phyloP scores from a whole-genome alignment of 768 basidiomycete species.

The Suillus weaverae region DNA sequence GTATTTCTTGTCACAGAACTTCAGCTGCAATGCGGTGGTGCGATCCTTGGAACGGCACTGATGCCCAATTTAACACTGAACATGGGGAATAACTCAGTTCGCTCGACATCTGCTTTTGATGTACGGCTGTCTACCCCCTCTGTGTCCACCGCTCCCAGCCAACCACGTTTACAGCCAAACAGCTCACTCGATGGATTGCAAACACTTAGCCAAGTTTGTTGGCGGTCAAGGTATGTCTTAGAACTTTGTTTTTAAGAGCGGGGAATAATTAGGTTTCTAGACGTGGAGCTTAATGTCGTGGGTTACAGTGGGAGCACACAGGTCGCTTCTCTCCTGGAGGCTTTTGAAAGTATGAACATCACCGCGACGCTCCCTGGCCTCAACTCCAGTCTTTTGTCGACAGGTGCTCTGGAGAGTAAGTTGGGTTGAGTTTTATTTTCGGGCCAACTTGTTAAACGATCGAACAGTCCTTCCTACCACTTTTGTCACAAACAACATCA shows the following conservation, averaged over 20 bases:
- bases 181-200: conserved; percentile 55
- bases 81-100: conserved; percentile 60
- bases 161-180: conserved; percentile 48
- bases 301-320: conserved; percentile 63
- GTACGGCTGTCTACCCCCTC: conserved; percentile 27
- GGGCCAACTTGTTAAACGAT: not conserved
- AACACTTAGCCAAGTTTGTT: conserved; percentile 69
- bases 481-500: conserved; percentile 59
- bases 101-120: conserved; percentile 50
- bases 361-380: conserved; percentile 59
- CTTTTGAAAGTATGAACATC: conserved; percentile 61
- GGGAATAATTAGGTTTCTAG: conserved; percentile 28
- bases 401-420: conserved; percentile 54
- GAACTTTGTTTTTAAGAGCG: not conserved
- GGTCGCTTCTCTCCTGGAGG: conserved; percentile 55
- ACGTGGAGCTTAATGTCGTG: conserved; percentile 54
- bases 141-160: not conserved
- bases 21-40: conserved; percentile 53
- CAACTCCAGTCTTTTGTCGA: conserved; percentile 52
- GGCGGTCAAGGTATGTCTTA: conserved; percentile 48
- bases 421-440: not conserved
- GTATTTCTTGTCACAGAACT: conserved; percentile 40
- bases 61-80: conserved; percentile 59
- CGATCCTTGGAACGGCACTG: conserved; percentile 56
- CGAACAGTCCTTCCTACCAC: conserved; percentile 60